Evolutionary conservation across 2,329 filamentous ascomycete genomes (phyloP), one percentile per base, ranked within the genome.

Genomic region (Ceratocystis smalleyi): DNA sequence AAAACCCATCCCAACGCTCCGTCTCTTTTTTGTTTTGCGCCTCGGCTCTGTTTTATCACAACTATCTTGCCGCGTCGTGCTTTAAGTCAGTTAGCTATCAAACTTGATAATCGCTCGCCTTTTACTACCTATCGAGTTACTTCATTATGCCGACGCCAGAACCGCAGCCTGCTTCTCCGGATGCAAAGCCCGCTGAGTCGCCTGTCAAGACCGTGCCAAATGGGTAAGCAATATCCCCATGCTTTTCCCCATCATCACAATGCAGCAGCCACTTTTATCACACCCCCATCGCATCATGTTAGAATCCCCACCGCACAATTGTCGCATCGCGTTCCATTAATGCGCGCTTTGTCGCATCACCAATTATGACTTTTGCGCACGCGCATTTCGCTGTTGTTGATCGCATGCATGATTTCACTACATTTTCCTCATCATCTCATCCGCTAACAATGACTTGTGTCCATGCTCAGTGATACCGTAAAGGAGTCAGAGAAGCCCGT

Each of bases 101-200:
- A 10, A 12, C 43, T 10, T n/a, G n/a, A 32, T 17, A 27, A 47
- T 15, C 55, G 19, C 4, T 47, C 55, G 22, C 17, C 15, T 51
- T n/a, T 64, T 17, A 8, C 19, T 15, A 19, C 40, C 19, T 27
- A 10, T 32, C 32, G n/a, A 17, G 22, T 19, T 12, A 12, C 19
- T 64, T 57, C 59, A 65, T 43, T 43, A 66, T 66, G 64, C 55
- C 64, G 30, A 63, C 64, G n/a, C 64, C 64, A 12, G 64, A 63
- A 63, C 61, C 61, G 24, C 43, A 59, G 32, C 8, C 45, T 27
- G 35, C 32, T 22, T 63, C 61, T 30, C 61, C 57, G 6, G 49
- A 63, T 51, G 62, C 51, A 40, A 57, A 63, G 49, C 19, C 62
- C 43, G 27, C 62, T 22, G 51, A 63, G 22, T 63, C 62, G 30